These are phyloP conservation scores for Jasminum sambac DNA, from an alignment of 257 asterid genomes.

Conservation along the genomic window DNA sequence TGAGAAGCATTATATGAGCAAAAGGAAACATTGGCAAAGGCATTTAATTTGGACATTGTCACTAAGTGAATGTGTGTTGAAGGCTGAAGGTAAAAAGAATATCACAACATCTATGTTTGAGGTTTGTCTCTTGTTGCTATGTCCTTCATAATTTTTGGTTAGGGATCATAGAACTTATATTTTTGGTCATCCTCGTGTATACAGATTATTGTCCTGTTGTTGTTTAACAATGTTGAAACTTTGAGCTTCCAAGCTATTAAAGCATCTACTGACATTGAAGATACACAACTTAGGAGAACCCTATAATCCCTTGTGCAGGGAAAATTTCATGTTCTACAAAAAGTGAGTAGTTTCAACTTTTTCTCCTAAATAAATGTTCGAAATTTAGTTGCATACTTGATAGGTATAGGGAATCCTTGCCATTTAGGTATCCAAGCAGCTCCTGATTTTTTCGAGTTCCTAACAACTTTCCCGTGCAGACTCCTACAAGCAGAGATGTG, in stretches of 20 bases:
- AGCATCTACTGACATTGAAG: slow-evolving; percentile 51
- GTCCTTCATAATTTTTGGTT: no score
- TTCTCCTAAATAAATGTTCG: no score
- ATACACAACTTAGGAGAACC: slow-evolving; percentile 51
- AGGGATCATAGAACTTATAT: no score
- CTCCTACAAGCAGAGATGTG: no score
- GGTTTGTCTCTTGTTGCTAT: slow-evolving; percentile 62
- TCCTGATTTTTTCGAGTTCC: neutral
- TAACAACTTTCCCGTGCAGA: no score
- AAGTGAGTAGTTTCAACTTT: slow-evolving; percentile 27
- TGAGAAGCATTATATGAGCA: slow-evolving; percentile 90
- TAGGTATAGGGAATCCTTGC: no score
- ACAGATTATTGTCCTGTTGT: slow-evolving; percentile 52
- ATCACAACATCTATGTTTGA: slow-evolving; percentile 94
- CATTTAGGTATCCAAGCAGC: no score
- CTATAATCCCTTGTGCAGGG: slow-evolving; percentile 57
- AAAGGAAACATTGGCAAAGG: slow-evolving; percentile 90
- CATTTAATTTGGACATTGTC: slow-evolving; percentile 98
- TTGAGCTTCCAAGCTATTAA: slow-evolving; percentile 50
- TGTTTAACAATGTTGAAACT: slow-evolving; percentile 47
- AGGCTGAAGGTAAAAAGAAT: slow-evolving; percentile 93
- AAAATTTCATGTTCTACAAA: slow-evolving; percentile 53
- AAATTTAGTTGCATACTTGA: no score
- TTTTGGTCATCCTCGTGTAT: slow-evolving; percentile 12
- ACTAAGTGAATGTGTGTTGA: slow-evolving; percentile 89